These are phyloP conservation scores for Styphnolobium japonicum DNA, from an alignment of 306 rosid genomes.

Conservation along the genomic window DNA sequence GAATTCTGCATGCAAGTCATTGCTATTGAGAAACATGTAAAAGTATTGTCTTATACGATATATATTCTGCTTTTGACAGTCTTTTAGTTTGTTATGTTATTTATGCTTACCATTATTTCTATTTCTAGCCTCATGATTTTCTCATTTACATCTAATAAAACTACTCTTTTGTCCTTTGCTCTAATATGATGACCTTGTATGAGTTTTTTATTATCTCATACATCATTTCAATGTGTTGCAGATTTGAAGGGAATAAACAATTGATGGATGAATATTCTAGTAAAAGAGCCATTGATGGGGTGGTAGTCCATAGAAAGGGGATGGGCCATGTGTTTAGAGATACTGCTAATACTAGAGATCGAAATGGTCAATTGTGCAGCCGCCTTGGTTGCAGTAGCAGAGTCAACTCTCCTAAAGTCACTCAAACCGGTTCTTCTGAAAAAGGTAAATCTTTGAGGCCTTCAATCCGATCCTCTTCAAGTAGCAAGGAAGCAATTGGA, in stretches of 20 bases:
- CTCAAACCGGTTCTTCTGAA: constrained; percentile 47
- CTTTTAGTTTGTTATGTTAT: background rate
- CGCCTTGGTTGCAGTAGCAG: constrained; percentile 58
- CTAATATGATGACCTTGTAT: background rate
- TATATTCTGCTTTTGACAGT: background rate
- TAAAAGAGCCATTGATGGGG: constrained; percentile 50
- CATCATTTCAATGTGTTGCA: constrained; percentile 24
- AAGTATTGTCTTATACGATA: background rate
- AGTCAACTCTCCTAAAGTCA: constrained; percentile 43
- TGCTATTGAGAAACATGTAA: background rate
- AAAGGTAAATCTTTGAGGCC: constrained; percentile 55
- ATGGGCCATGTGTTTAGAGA: constrained; percentile 53
- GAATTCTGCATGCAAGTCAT: background rate
- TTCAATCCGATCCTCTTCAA: constrained; percentile 42
- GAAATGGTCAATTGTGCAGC: constrained; percentile 47
- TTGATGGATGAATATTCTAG: constrained; percentile 71
- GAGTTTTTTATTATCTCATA: background rate
- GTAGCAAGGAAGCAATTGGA: constrained; percentile 62
- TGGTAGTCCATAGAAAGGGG: constrained; percentile 56
- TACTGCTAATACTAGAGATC: constrained; percentile 49
- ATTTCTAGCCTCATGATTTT: background rate
- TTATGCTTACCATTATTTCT: background rate
- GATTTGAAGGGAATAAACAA: constrained; percentile 34
- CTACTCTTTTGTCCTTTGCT: background rate
- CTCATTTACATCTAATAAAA: background rate